Evolutionary conservation across 192 early-diverging fungal species (phyloP).

Genomic region (Podila horticola): DNA sequence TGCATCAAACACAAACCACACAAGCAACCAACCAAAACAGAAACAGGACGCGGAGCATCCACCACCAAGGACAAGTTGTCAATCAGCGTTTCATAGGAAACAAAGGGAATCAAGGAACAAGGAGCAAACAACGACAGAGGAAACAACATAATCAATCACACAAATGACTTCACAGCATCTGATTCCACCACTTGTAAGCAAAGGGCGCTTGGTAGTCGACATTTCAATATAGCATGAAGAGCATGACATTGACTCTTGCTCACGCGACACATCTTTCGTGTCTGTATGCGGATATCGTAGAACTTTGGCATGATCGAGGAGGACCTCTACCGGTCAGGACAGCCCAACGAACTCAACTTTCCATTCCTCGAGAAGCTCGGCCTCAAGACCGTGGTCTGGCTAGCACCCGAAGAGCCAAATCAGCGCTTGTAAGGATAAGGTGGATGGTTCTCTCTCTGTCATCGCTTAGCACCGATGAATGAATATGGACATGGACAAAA

Average conservation of each 20-base stretch:
- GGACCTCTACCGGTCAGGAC: conserved; percentile 94
- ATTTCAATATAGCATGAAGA: not conserved
- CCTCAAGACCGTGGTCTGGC: conserved; percentile 92
- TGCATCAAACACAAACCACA: too few species aligned
- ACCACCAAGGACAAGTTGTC: too few species aligned
- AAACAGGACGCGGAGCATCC: too few species aligned
- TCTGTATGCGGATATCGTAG: conserved; percentile 16
- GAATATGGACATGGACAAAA: too few species aligned
- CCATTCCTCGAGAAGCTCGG: conserved; percentile 97
- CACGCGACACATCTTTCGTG: too few species aligned
- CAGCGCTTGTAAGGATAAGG: conserved; percentile 81
- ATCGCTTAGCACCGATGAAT: too few species aligned
- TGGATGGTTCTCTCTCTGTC: not conserved
- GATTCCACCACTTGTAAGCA: not conserved
- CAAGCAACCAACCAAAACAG: too few species aligned
- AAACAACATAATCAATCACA: not conserved
- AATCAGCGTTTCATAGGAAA: too few species aligned
- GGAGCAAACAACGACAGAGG: too few species aligned
- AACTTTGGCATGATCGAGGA: conserved; percentile 99
- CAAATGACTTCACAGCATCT: conserved; percentile 3
- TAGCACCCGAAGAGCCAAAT: conserved; percentile 97
- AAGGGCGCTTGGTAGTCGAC: not conserved
- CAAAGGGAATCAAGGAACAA: too few species aligned
- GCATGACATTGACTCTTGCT: not conserved
- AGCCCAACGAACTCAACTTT: conserved; percentile 99